phyloP scores from a whole-genome alignment of 139 green algal genomes.

The Tetradesmus obliquus region DNA sequence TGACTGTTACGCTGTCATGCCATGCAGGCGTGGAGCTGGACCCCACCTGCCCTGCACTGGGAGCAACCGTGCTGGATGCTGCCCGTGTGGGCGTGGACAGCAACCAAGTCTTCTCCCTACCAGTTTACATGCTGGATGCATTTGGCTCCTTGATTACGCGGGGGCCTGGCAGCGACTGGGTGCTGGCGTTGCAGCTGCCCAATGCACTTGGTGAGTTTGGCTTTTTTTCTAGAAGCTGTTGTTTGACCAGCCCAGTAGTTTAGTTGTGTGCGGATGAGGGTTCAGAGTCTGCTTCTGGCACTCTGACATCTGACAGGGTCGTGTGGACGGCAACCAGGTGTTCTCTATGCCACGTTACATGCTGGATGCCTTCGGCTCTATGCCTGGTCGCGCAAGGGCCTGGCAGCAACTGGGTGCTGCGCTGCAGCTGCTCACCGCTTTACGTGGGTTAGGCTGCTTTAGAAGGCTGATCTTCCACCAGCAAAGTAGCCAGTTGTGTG shows the following conservation, averaged over 20 bases:
- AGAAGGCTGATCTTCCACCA: too few relatives aligned
- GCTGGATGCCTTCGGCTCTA: not conserved
- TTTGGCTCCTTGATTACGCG: not conserved
- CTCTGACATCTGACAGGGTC: too few relatives aligned
- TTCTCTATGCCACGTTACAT: slow-evolving; percentile 9
- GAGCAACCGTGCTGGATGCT: not conserved
- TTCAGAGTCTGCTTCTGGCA: too few relatives aligned
- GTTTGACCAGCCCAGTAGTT: too few relatives aligned
- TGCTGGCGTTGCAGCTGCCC: not conserved
- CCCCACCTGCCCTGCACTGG: not conserved
- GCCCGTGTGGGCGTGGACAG: not conserved
- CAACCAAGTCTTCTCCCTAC: slow-evolving; percentile 15
- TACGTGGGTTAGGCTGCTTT: too few relatives aligned
- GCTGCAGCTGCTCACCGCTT: not conserved
- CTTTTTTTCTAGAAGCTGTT: too few relatives aligned
- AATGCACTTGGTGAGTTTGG: too few relatives aligned
- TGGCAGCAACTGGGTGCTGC: not conserved
- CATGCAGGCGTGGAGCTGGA: not conserved
- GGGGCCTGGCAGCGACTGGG: not conserved
- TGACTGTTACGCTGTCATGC: too few relatives aligned
- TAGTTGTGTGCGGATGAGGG: too few relatives aligned
- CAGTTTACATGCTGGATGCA: not conserved
- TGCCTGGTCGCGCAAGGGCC: not conserved
- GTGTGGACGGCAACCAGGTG: slow-evolving; percentile 9
- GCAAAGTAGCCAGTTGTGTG: too few relatives aligned